These are phyloP conservation scores for Pugionium dolabratum DNA, from an alignment of 345 rosid genomes.

Conservation along the genomic window DNA sequence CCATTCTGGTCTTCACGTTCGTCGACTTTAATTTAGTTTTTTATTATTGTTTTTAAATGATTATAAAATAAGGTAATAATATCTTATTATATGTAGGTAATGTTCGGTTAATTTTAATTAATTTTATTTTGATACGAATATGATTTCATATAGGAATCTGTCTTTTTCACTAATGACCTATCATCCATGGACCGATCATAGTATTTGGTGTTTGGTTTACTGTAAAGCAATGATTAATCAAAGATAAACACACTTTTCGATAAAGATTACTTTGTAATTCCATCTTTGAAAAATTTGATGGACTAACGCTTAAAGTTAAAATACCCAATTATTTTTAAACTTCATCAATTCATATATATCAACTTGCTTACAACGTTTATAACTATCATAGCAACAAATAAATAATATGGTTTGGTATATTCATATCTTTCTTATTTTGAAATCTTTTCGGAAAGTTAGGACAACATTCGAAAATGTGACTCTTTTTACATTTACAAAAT, in stretches of 20 bases:
- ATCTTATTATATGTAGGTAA: constrained; percentile 19
- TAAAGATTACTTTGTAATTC: not conserved
- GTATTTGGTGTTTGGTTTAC: constrained; percentile 33
- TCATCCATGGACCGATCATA: constrained; percentile 29
- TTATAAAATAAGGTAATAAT: not conserved
- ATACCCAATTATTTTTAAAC: too few relatives aligned
- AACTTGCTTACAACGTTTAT: too few relatives aligned
- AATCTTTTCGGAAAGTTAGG: too few relatives aligned
- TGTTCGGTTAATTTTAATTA: not conserved
- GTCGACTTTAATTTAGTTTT: constrained; percentile 24
- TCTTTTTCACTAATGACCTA: constrained; percentile 26
- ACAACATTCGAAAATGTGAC: too few relatives aligned
- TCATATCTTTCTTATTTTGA: too few relatives aligned
- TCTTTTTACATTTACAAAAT: too few relatives aligned
- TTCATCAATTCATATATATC: too few relatives aligned
- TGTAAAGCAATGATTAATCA: constrained; percentile 18
- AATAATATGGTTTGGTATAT: too few relatives aligned
- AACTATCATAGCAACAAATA: too few relatives aligned
- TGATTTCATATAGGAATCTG: constrained; percentile 23
- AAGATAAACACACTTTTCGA: constrained; percentile 7
- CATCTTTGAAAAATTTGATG: not conserved
- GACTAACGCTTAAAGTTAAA: not conserved
- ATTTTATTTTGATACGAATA: not conserved
- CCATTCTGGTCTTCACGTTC: constrained; percentile 28
- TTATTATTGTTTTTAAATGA: not conserved